These are phyloP conservation scores for Oxytropis ochrocephala DNA, from an alignment of 306 rosid genomes.

Conservation along the genomic window DNA sequence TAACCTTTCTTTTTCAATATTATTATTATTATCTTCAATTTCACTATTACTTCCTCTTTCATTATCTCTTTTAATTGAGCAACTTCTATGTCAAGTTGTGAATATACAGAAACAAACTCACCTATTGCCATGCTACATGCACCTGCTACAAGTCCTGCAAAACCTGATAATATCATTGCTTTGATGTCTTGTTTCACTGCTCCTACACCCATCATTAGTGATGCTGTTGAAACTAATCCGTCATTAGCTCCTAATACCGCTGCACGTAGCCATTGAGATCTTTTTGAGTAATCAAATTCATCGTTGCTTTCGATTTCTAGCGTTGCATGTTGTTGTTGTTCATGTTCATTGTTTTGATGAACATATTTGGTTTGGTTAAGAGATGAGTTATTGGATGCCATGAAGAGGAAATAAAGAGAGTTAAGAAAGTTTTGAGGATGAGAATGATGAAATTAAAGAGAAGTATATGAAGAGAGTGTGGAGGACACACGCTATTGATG, in stretches of 20 bases:
- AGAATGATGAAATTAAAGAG: background rate
- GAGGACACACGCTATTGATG: constrained; percentile 54
- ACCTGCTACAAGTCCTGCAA: constrained; percentile 41
- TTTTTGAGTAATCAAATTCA: constrained; percentile 34
- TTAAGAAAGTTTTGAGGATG: background rate
- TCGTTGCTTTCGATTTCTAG: constrained; percentile 21
- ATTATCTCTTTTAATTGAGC: constrained; percentile 33
- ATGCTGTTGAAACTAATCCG: constrained; percentile 40
- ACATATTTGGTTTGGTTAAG: constrained; percentile 26
- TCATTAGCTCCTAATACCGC: constrained; percentile 43
- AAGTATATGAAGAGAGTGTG: constrained; percentile 37
- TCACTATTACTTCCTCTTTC: background rate
- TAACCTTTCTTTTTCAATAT: constrained; percentile 23
- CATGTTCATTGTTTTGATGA: constrained; percentile 25
- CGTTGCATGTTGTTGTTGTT: constrained; percentile 19
- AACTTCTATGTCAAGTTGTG: constrained; percentile 34
- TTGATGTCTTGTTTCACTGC: constrained; percentile 41
- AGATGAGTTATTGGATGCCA: constrained; percentile 41
- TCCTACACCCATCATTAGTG: constrained; percentile 42
- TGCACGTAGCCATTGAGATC: constrained; percentile 44
- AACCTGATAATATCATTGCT: constrained; percentile 36
- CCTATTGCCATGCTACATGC: constrained; percentile 51
- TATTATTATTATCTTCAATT: background rate
- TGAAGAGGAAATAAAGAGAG: background rate
- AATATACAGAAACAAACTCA: constrained; percentile 42